Evolutionary conservation across 2,329 filamentous ascomycete genomes (phyloP), one percentile per base, ranked within the genome.

Genomic region (Colletotrichum gigasporum): DNA sequence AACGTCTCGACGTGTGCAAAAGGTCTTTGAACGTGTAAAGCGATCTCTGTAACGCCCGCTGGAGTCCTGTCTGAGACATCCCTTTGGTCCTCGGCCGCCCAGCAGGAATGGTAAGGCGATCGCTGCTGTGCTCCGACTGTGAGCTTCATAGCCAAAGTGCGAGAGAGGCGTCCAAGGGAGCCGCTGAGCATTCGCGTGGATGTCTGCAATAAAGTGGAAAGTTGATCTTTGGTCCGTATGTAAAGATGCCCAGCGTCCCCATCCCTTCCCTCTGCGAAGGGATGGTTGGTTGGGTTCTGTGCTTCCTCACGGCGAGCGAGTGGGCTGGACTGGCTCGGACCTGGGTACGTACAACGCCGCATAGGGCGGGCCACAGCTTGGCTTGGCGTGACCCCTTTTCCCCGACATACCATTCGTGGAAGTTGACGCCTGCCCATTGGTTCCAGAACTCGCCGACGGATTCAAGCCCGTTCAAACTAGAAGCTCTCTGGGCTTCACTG

Each of bases 391-490:
- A 41, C 30, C 44, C 57, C 58, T 50, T 45, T 63, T 65, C 30
- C 51, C 52, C 45, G 51, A 58, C 51, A 63, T 63, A 45, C 53
- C 58, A 37, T 57, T 63, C 59, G 58, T 57, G 50, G 50, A 51
- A 47, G 58, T 58, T 32, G 18, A 56, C 11, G 12, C 28, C 22
- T 26, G 59, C 22, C 45, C 22, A 42, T 51, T 47, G 52, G 51
- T 65, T 57, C 63, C 51, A 41, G 44, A 56, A 65, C 48, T 42
- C 48, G 35, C 42, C 35, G 24, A 50, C 50, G 44, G 3, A 24
- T 20, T 14, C 18, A 39, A 39, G 35, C 48, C 50, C 37, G n/a
- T 18, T 45, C 44, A 41, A 32, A 41, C 18, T 30, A 20, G 35
- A 18, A 35, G 14, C n/a, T 11, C 18, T 35, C 30, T 24, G 37